These are phyloP conservation scores for Phytophthora hibernalis DNA, from an alignment of 352 stramenopile species.

Conservation along the genomic window DNA sequence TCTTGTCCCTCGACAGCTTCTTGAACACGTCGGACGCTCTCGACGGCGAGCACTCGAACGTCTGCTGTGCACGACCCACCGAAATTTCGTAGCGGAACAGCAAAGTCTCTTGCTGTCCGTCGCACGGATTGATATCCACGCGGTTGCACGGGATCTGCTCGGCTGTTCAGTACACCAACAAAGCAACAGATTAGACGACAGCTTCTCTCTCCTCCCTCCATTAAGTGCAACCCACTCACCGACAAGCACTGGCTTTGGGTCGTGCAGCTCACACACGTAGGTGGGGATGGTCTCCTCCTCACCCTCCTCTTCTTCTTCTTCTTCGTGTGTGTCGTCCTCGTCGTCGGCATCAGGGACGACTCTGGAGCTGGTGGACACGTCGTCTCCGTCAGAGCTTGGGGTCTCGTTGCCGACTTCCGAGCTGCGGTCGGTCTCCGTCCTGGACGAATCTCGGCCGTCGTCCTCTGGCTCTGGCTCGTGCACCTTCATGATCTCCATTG, in stretches of 20 bases:
- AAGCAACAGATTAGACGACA: slow-evolving; percentile 10
- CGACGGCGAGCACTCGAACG: slow-evolving; percentile 71
- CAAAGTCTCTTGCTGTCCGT: slow-evolving; percentile 21
- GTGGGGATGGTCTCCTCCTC: slow-evolving; percentile 55
- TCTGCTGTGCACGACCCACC: slow-evolving; percentile 55
- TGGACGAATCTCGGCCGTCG: slow-evolving; percentile 35
- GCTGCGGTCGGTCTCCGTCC: slow-evolving; percentile 52
- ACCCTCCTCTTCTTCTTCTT: slow-evolving; percentile 37
- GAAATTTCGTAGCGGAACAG: slow-evolving; percentile 77
- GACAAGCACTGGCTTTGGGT: slow-evolving; percentile 75
- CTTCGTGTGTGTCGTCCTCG: slow-evolving; percentile 35
- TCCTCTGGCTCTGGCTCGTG: slow-evolving; percentile 32
- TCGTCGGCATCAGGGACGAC: slow-evolving; percentile 35
- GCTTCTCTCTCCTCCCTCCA: not conserved
- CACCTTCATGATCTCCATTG: slow-evolving; percentile 36
- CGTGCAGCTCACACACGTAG: slow-evolving; percentile 80
- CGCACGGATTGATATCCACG: slow-evolving; percentile 58
- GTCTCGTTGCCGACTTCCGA: slow-evolving; percentile 44
- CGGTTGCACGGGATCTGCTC: slow-evolving; percentile 71
- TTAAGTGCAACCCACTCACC: slow-evolving; percentile 35
- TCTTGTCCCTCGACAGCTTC: slow-evolving; percentile 54
- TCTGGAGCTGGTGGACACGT: slow-evolving; percentile 35
- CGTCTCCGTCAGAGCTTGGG: slow-evolving; percentile 39
- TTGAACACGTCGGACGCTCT: slow-evolving; percentile 70
- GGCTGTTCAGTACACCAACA: slow-evolving; percentile 39